Percentiles rank a stretch among this genome's conserved stretches.
Conservation (phyloP, 306 rosid genomes). For the Vigna mungo region DNA sequence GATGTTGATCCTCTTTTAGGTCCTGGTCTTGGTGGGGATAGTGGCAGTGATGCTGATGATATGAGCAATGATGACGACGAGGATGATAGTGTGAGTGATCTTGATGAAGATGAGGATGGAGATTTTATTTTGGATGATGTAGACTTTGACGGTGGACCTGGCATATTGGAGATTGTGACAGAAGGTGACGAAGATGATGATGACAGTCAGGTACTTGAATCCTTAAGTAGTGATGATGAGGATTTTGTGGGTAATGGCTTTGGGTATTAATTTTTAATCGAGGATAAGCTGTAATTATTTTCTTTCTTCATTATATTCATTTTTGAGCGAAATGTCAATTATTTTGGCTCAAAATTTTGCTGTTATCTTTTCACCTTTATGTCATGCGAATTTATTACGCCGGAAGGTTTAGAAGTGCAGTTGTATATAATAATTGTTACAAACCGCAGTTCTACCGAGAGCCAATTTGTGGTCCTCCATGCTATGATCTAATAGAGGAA, state of each 20-base stretch:
- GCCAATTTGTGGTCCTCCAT: background rate
- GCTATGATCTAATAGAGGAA: background rate
- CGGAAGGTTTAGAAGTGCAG: slow-evolving; percentile 36
- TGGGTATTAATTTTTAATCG: slow-evolving; percentile 60
- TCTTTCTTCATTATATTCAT: slow-evolving; percentile 49
- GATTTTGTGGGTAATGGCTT: slow-evolving; percentile 67
- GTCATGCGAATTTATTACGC: slow-evolving; percentile 14
- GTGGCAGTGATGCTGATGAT: slow-evolving; percentile 79
- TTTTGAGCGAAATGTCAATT: slow-evolving; percentile 41
- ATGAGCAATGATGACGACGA: slow-evolving; percentile 73
- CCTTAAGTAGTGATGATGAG: slow-evolving; percentile 79
- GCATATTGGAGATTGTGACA: slow-evolving; percentile 67
- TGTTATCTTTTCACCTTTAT: slow-evolving; percentile 11
- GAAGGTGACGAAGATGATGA: slow-evolving; percentile 87
- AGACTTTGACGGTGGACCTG: slow-evolving; percentile 73
- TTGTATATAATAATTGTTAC: slow-evolving; percentile 38
- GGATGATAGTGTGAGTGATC: slow-evolving; percentile 68
- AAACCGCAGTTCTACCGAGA: slow-evolving; percentile 16
- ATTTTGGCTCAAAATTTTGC: slow-evolving; percentile 50
- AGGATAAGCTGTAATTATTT: slow-evolving; percentile 57
- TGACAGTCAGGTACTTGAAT: slow-evolving; percentile 69
- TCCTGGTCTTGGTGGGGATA: slow-evolving; percentile 83
- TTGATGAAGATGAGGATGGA: slow-evolving; percentile 76
- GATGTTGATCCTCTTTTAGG: slow-evolving; percentile 75
- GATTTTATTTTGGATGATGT: slow-evolving; percentile 74